Conservation (phyloP, 768 basidiomycete species). For the Auricularia sp. region DNA sequence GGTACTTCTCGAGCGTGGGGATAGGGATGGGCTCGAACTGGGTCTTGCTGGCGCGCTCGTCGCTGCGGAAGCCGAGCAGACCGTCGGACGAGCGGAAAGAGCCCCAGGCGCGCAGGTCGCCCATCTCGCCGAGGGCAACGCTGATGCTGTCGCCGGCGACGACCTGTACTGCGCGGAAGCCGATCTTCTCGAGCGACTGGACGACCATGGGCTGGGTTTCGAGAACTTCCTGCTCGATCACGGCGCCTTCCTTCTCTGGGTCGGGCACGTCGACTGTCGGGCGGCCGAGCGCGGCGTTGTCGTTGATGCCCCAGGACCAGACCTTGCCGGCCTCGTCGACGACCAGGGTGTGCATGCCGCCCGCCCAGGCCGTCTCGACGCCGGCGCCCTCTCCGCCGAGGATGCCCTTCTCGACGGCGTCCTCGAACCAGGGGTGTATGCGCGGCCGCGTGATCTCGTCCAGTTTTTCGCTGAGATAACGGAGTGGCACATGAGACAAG, state of each 20-base stretch:
- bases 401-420: constrained; percentile 21
- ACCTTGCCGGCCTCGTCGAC: constrained; percentile 32
- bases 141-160: constrained; percentile 35
- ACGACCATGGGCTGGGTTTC: constrained; percentile 28
- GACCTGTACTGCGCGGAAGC: constrained; percentile 33
- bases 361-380: constrained; percentile 30
- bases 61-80: constrained; percentile 23
- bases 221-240: constrained; percentile 25
- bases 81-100: constrained; percentile 30
- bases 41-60: constrained; percentile 16
- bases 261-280: constrained; percentile 23
- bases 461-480: not conserved
- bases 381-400: constrained; percentile 23
- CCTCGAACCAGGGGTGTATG: not conserved
- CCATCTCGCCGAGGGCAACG: constrained; percentile 31
- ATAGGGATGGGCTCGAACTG: constrained; percentile 9
- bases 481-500: not conserved
- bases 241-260: constrained; percentile 19
- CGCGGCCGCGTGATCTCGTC: not conserved
- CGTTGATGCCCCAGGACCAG: constrained; percentile 23
- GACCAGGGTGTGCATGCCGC: constrained; percentile 41
- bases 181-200: constrained; percentile 25
- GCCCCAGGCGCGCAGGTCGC: constrained; percentile 34
- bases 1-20: constrained; percentile 4
- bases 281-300: constrained; percentile 30